Evolutionary conservation across 1,284 basidiomycete species (phyloP), one percentile per base, ranked within the genome.

Genomic region (Trichosporon sp.): DNA sequence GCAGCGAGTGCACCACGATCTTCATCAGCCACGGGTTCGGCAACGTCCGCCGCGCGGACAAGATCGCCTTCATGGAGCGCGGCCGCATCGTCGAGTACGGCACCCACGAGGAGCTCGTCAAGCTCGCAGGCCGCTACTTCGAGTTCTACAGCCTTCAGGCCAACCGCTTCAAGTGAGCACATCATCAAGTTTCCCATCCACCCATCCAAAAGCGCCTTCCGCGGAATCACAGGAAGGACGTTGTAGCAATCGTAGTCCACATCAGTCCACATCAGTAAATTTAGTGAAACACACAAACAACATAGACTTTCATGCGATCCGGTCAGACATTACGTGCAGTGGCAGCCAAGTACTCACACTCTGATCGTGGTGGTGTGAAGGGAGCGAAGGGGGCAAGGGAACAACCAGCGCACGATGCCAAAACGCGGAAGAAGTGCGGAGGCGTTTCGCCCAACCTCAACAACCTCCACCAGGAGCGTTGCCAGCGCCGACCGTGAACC

Each of bases 1-100:
- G 38, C 15, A 31, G 18, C 23, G n/a, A n/a, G 27, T 38, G 64
- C 27, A 68, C 53, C 1, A 89, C 91, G 69, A 87, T 93, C 47
- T 92, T 90, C 81, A 91, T 93, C 76, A 92, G 92, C 5, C 92
- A 93, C 83, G 87, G 91, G 72, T 87, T 93, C 71, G 63, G 53
- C 29, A 71, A 70, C 25, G 71, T 74, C 13, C 66, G 71, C 25
- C 66, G 69, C 47, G 76, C 74, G 13, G 75, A 75, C 65, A 62
- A 77, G 63, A 88, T 93, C 73, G 91, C 90, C 58, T 91, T 65
- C 23, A 11, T 65, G 31, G 44, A 44, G 11, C 51, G 12, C 23
- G 27, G 64, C 35, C n/a, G 13, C n/a, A 56, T 93, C 76, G 86
- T 87, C 58, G 92, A 93, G 82, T 90, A 91, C 77, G 92, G 92